Base-by-base conservation (phyloP, 805 yeast species). In the Teunomyces tritomae region DNA sequence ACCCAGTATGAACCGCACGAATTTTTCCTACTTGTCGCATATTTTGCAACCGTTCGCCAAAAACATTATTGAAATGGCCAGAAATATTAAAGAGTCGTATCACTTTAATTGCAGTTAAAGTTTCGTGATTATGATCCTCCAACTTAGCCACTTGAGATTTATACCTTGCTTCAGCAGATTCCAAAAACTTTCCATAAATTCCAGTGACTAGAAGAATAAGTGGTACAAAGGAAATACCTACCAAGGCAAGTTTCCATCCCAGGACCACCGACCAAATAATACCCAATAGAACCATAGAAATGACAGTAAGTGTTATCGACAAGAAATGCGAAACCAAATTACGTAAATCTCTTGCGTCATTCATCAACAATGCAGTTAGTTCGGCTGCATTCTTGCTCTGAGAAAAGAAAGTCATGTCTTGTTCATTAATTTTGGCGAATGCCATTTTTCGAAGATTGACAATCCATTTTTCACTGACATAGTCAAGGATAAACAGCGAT, bases 201-300 rank as follows among this genome's bases (percentile, higher is more conserved):
- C 70, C 64, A 2, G 91, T 78, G 1, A 82, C 57, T 0, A 79
- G 24, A 0, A 79, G 56, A 44, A 87, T 81, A 9, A 83, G 52
- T 0, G 96, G 95, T 10, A 87, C 75, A 62, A 90, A 73, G 0
- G 96, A 77, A 8, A 91, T 57, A 1, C 96, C 95, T 1, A 89
- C 94, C 8, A 92, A 67, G 1, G 97, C 80, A 36, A 94, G 68
- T 57, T 85, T 87, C 98, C 98, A 94, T 0, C 97, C 96, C 8
- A 76, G 62, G 0, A 74, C 76, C 1, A 89, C 51, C 0, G 97
- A 83, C 97, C 97, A 94, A 5, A 81, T 68, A 4, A 84, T 51
- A 3, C 97, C 95, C 26, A 82, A 64, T 0, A 71, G 33, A 0
- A 85, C 68, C 42, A 89, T 73, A 0, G 82, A 68, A 2, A 78